A percentile compares a stretch with the other conserved stretches of the same genome.
Evolutionary conservation across 2,329 filamentous ascomycete genomes (phyloP).

Genomic region (Paramyrothecium sp.): DNA sequence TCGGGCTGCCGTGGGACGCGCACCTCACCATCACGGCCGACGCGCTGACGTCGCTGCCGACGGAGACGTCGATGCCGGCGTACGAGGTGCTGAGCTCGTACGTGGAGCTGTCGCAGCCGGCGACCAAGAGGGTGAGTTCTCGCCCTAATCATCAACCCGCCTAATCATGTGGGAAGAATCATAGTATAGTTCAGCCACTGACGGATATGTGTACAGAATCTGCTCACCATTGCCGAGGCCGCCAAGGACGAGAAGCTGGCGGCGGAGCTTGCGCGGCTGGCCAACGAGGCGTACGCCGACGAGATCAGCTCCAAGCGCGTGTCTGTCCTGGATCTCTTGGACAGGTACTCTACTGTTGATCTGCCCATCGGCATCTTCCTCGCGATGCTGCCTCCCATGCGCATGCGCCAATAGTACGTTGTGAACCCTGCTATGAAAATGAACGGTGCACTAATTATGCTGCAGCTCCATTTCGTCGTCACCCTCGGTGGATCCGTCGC

Average conservation of each 20-base stretch:
- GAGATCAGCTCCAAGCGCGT: constrained; percentile 54
- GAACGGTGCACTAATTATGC: constrained; percentile 28
- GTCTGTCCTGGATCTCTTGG: constrained; percentile 68
- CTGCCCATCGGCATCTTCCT: constrained; percentile 68
- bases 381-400: constrained; percentile 72
- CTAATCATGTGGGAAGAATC: too few species aligned
- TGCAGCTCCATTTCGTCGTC: constrained; percentile 70
- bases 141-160: neutral
- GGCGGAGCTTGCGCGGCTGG: constrained; percentile 43
- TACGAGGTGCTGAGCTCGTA: constrained; percentile 66
- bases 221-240: constrained; percentile 44
- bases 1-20: constrained; percentile 68
- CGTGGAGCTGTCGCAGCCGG: constrained; percentile 71
- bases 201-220: constrained; percentile 22
- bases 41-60: constrained; percentile 52
- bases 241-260: constrained; percentile 43
- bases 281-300: constrained; percentile 42
- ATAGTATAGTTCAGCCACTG: too few species aligned
- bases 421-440: too few species aligned
- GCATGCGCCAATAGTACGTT: constrained; percentile 66
- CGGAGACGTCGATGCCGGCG: constrained; percentile 56
- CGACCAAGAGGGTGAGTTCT: constrained; percentile 59
- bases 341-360: constrained; percentile 57
- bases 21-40: constrained; percentile 59
- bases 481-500: constrained; percentile 55